A percentile compares a stretch with the other conserved stretches of the same genome.
Evolutionary conservation across 352 stramenopile genomes (phyloP).

Genomic region (Phytophthora meadii): DNA sequence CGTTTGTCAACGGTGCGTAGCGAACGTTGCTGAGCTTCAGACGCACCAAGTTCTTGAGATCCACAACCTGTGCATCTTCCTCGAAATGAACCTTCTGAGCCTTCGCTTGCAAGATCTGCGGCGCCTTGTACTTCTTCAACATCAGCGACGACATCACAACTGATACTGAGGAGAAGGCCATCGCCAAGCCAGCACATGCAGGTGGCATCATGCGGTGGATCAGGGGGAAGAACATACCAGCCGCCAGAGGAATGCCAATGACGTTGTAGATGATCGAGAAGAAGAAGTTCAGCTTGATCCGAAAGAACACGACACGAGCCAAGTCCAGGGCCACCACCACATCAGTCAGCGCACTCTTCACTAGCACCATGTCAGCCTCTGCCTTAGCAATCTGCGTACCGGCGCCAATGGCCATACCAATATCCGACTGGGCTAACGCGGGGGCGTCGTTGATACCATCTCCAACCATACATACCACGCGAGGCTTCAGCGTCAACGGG

Average conservation of each 20-base stretch:
- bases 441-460: constrained; percentile 97
- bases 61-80: constrained; percentile 73
- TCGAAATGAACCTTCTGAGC: constrained; percentile 51
- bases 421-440: constrained; percentile 91
- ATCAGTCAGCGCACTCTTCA: constrained; percentile 84
- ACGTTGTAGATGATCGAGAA: constrained; percentile 91
- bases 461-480: constrained; percentile 93
- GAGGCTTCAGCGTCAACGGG: constrained; percentile 70
- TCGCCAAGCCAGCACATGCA: constrained; percentile 83
- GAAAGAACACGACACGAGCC: constrained; percentile 79
- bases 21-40: constrained; percentile 62
- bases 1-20: constrained; percentile 75
- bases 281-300: constrained; percentile 90
- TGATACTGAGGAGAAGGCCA: constrained; percentile 90
- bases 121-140: constrained; percentile 77
- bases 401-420: constrained; percentile 93
- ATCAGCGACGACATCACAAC: constrained; percentile 88
- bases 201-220: constrained; percentile 87
- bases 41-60: constrained; percentile 80
- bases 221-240: constrained; percentile 87
- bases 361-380: constrained; percentile 89
- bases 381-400: constrained; percentile 92
- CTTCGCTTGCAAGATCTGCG: constrained; percentile 51
- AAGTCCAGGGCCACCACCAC: constrained; percentile 88
- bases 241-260: constrained; percentile 81